phyloP scores from a whole-genome alignment of 139 green algal genomes.

The Mesotaenium endlicherianum region DNA sequence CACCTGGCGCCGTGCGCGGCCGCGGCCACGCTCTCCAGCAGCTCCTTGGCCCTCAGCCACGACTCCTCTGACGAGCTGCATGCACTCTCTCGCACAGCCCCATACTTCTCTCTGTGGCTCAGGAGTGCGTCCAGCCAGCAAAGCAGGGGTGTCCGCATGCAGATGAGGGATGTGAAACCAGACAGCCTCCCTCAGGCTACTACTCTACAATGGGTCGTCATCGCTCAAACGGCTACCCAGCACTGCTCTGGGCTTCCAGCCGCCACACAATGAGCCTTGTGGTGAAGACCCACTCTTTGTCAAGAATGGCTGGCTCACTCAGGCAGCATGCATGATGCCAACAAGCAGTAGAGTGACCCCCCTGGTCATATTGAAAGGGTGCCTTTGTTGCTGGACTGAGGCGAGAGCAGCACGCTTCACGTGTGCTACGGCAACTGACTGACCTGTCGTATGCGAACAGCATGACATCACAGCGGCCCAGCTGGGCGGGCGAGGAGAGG shows the following conservation, averaged over 20 bases:
- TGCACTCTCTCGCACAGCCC: neutral
- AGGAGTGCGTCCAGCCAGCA: neutral
- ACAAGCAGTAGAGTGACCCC: neutral
- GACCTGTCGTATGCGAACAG: slow-evolving; percentile 26
- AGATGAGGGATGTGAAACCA: too few relatives aligned
- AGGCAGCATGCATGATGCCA: neutral
- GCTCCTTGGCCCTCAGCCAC: neutral
- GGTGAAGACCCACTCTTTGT: neutral
- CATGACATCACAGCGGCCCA: neutral
- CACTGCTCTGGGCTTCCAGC: too few relatives aligned
- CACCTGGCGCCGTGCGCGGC: neutral
- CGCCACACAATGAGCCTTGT: neutral
- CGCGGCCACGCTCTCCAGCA: slow-evolving; percentile 26
- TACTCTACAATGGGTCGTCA: too few relatives aligned
- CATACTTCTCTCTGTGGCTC: neutral
- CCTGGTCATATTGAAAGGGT: neutral
- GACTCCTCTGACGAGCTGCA: neutral
- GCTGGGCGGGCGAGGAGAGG: neutral
- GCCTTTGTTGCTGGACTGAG: neutral
- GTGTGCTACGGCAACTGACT: neutral
- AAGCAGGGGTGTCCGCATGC: too few relatives aligned
- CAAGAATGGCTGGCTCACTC: neutral
- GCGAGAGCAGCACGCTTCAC: neutral
- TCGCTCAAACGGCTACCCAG: too few relatives aligned
- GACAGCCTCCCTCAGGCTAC: too few relatives aligned